phyloP scores from a whole-genome alignment of 805 yeast genomes.

The Candida jianshihensis region DNA sequence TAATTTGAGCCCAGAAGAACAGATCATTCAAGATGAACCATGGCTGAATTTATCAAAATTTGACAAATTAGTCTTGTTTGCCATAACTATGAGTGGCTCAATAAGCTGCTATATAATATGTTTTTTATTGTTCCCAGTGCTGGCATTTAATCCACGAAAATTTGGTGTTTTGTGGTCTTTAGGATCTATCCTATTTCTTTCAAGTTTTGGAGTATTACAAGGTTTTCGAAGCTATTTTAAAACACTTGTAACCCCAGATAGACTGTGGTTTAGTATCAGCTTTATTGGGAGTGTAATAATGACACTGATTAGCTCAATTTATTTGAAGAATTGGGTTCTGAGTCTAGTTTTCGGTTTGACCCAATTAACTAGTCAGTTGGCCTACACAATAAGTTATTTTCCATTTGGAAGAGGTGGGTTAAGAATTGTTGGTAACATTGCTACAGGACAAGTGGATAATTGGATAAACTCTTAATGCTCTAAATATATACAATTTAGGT shows the following conservation, averaged over 20 bases:
- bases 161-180: slow-evolving; percentile 14
- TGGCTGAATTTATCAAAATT: not conserved
- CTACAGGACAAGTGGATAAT: slow-evolving; percentile 11
- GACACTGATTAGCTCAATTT: slow-evolving; percentile 9
- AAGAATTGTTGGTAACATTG: slow-evolving; percentile 12
- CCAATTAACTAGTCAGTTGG: slow-evolving; percentile 9
- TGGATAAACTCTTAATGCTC: slow-evolving; percentile 10
- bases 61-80: slow-evolving; percentile 14
- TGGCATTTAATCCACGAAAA: slow-evolving; percentile 13
- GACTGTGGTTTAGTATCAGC: slow-evolving; percentile 13
- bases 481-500: not conserved
- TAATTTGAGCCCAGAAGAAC: not conserved
- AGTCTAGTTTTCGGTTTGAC: slow-evolving; percentile 7
- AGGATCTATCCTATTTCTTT: slow-evolving; percentile 13
- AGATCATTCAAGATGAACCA: not conserved
- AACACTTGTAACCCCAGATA: slow-evolving; percentile 10
- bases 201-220: slow-evolving; percentile 12
- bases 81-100: slow-evolving; percentile 14
- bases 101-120: slow-evolving; percentile 15
- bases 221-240: slow-evolving; percentile 8
- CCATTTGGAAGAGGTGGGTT: slow-evolving; percentile 15
- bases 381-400: slow-evolving; percentile 15
- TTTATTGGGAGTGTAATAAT: slow-evolving; percentile 8
- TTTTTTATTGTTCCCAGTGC: slow-evolving; percentile 12
- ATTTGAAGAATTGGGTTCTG: slow-evolving; percentile 7